Evolutionary conservation across 2,329 filamentous ascomycete genomes (phyloP).

Genomic region (Hymenoscyphus fraxineus): DNA sequence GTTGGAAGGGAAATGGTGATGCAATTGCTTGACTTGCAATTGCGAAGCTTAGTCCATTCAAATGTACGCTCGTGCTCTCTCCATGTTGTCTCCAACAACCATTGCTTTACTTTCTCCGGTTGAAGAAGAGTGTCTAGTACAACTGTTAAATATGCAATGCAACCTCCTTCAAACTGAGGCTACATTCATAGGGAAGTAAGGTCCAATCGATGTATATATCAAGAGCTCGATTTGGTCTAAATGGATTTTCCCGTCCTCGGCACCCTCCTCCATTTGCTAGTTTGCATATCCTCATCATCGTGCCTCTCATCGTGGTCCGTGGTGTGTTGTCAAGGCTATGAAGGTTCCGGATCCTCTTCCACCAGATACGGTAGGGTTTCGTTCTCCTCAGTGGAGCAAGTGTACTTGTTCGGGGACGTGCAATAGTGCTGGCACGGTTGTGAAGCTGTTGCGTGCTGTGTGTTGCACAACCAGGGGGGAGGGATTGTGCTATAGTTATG

Average conservation of each 20-base stretch:
- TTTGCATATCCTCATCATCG: background rate
- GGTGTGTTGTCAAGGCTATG: background rate
- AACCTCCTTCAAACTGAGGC: slow-evolving; percentile 1
- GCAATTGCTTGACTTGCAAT: background rate
- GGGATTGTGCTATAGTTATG: background rate
- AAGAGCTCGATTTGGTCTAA: background rate
- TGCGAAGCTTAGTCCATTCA: background rate
- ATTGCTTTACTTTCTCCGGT: background rate
- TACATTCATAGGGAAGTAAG: background rate
- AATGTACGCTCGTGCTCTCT: background rate
- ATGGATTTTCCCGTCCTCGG: background rate
- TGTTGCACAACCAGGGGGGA: background rate
- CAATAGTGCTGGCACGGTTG: background rate
- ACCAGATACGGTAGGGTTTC: background rate
- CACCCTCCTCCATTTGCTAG: background rate
- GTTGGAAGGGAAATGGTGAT: background rate
- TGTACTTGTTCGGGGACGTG: background rate
- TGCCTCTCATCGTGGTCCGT: background rate
- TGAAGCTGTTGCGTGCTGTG: background rate
- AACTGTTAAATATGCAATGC: slow-evolving; percentile 4
- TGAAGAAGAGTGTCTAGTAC: background rate
- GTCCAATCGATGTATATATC: background rate
- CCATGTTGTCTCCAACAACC: background rate
- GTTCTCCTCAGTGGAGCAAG: background rate
- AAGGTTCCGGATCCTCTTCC: background rate